phyloP scores from a whole-genome alignment of 1,139 yeast species.

The Pichia sp. region DNA sequence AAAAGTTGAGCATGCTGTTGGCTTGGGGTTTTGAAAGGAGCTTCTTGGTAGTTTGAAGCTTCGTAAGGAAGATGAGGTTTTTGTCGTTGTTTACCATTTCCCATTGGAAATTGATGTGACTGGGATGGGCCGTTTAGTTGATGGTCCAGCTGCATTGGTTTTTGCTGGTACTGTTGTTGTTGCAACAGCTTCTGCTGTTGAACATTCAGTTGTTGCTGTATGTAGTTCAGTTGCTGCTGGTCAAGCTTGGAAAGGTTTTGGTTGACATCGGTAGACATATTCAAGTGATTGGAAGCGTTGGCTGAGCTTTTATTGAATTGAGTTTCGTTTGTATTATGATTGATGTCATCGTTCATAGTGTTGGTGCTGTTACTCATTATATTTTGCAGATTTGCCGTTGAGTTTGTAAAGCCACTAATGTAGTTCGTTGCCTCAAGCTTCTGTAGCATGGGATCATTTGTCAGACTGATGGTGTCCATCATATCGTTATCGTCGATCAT shows the following conservation, averaged over 20 bases:
- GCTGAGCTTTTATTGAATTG: no score
- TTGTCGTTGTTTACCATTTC: not conserved
- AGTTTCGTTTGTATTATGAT: no score
- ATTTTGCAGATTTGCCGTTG: conserved; percentile 4
- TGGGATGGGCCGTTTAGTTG: not conserved
- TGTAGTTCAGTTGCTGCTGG: conserved; percentile 9
- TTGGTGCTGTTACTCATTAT: not conserved
- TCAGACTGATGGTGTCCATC: conserved; percentile 43
- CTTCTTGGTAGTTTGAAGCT: not conserved
- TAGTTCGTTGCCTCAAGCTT: conserved; percentile 28
- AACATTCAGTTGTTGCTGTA: conserved; percentile 15
- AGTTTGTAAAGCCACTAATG: conserved; percentile 11
- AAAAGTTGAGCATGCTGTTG: conserved; percentile 4
- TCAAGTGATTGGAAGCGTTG: not conserved
- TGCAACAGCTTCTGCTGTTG: conserved; percentile 10
- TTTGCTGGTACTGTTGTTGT: conserved; percentile 5
- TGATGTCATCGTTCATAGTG: no score
- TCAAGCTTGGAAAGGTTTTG: conserved; percentile 5
- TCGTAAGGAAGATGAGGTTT: not conserved
- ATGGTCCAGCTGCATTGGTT: conserved; percentile 5
- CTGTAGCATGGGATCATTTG: conserved; percentile 34
- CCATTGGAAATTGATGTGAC: not conserved
- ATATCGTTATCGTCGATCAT: conserved; percentile 84
- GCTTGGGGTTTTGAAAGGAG: conserved; percentile 6
- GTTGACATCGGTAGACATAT: not conserved